These are phyloP conservation scores for Hibiscus mutabilis DNA, from an alignment of 345 rosid genomes.

Conservation along the genomic window DNA sequence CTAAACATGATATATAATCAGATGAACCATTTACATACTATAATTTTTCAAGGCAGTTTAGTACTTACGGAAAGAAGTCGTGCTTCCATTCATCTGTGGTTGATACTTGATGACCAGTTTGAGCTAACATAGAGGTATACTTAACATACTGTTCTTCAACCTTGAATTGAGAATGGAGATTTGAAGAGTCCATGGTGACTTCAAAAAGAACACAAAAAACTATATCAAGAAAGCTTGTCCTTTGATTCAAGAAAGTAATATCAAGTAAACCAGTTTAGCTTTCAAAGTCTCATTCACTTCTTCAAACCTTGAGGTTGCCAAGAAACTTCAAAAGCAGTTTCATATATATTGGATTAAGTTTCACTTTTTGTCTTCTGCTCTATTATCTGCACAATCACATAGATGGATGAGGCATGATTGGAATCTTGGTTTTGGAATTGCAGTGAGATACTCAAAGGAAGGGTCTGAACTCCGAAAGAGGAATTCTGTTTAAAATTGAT, in stretches of 20 bases:
- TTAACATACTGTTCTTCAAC: conserved; percentile 20
- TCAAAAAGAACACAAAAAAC: neutral
- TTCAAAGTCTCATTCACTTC: too few species aligned
- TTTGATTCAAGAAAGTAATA: neutral
- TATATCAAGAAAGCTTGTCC: neutral
- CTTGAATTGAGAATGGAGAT: conserved; percentile 22
- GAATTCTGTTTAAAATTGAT: conserved; percentile 1
- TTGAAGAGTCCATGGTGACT: conserved; percentile 23
- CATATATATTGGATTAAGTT: conserved; percentile 1
- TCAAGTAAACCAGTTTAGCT: neutral
- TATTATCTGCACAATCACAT: neutral
- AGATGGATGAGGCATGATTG: neutral
- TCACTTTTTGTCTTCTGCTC: neutral
- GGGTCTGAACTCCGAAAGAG: neutral
- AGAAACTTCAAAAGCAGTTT: conserved; percentile 2
- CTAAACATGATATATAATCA: conserved; percentile 2
- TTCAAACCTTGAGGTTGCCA: neutral
- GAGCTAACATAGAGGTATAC: conserved; percentile 16
- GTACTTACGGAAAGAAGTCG: conserved; percentile 17
- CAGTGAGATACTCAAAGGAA: neutral
- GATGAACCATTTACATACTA: neutral
- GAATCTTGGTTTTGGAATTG: neutral
- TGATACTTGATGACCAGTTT: conserved; percentile 18
- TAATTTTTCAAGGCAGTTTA: neutral
- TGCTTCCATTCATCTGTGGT: conserved; percentile 12